Base-by-base conservation (phyloP, 2,329 filamentous ascomycete genomes). In the Claviceps sp. region DNA sequence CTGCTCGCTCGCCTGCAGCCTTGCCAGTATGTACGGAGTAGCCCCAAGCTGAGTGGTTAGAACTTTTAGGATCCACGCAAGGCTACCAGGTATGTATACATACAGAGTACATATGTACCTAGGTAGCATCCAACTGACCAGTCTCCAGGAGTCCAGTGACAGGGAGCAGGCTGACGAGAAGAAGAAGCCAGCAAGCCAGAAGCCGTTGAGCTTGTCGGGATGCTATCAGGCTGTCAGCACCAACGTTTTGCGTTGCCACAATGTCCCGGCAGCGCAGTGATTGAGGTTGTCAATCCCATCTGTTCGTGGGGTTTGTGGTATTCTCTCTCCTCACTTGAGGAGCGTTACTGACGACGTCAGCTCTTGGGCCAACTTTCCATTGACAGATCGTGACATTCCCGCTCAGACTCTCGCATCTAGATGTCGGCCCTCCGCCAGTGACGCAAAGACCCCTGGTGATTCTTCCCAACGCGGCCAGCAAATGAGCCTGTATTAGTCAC, bases 191-290 rank as follows among this genome's bases (percentile, higher is more conserved):
- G 20, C 42, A 49, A n/a, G 43, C 16, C 40, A 45, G 40, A 16
- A 17, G 34, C 29, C 42, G 20, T 50, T 13, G 26, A 29, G 26
- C 26, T 29, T 29, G 47, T 11, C 45, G 8, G 17, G 16, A 8
- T 50, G 38, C 37, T 50, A 39, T 48, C 47, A 48, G 46, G 38
- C 37, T 50, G 47, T 48, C 47, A 48, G 46, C 46, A 48, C 4
- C n/a, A 20, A 4, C 43, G n/a, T 16, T 17, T 13, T 23, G 14
- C n/a, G 22, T 22, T 42, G 16, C 22, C 16, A 8, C 38, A 49
- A 22, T 45, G 34, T 14, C 34, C 34, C 38, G 22, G 13, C 17
- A 23, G 23, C 16, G 42, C 45, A 44, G 40, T 40, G n/a, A 43
- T n/a, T 43, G 46, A 52, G 46, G 47, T 40, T 45, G 47, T 23